phyloP scores from a whole-genome alignment of 108 stramenopile species.

The Discostella pseudostelligera region DNA sequence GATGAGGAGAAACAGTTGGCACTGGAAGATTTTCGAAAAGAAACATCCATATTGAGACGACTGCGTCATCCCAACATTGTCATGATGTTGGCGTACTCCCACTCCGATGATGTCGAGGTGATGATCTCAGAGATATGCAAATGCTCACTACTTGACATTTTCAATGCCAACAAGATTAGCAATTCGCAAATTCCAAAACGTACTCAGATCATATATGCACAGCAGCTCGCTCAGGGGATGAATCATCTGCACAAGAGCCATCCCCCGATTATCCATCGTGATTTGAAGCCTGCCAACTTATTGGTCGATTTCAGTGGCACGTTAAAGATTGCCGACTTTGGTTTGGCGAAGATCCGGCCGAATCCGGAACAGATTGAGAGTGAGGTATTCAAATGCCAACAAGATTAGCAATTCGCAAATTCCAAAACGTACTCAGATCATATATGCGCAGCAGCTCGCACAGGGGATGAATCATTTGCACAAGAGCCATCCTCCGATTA shows the following conservation, averaged over 20 bases:
- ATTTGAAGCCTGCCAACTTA: conserved; percentile 87
- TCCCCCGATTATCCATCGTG: conserved; percentile 91
- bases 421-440: conserved; percentile 60
- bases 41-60: conserved; percentile 72
- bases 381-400: conserved; percentile 70
- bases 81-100: conserved; percentile 80
- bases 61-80: conserved; percentile 85
- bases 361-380: conserved; percentile 61
- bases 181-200: conserved; percentile 64
- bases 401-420: conserved; percentile 67
- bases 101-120: conserved; percentile 71
- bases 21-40: conserved; percentile 73
- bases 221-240: conserved; percentile 87
- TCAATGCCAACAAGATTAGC: conserved; percentile 73
- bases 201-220: conserved; percentile 72
- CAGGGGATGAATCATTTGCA: conserved; percentile 92
- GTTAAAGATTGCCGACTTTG: conserved; percentile 96
- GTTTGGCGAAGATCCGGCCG: conserved; percentile 86
- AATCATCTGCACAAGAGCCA: conserved; percentile 87
- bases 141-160: conserved; percentile 79
- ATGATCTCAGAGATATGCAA: conserved; percentile 88
- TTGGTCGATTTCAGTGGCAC: conserved; percentile 85
- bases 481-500: conserved; percentile 73
- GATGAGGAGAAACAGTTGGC: conserved; percentile 64
- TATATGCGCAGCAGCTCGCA: conserved; percentile 81